Base-by-base conservation (phyloP, 371 early-diverging fungal species). In the Rhizopus arrhizus region DNA sequence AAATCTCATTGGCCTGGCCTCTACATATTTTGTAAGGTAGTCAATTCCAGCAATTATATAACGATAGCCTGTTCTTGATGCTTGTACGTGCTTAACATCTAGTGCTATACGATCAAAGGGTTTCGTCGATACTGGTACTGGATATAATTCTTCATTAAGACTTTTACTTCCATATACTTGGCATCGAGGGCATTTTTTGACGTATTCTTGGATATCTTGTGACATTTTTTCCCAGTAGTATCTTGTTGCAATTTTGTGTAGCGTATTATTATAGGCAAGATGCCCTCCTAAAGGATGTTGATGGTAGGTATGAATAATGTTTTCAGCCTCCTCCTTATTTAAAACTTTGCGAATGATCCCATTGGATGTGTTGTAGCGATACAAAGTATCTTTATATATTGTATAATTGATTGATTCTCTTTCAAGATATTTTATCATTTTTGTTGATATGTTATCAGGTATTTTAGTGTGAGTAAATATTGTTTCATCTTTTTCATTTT, bases 1-100 rank as follows among this genome's bases (percentile, higher is more conserved):
- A 22, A 28, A 47, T 22, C 47, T n/a, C 22, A 28, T 47, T n/a
- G 53, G 15, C 15, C 53, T 10, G 10, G 42, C 56, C 43, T 55
- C 56, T 5, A 43, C 28, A 9, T 33, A 42, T 43, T 55, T 55
- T 1, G 66, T 66, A 0, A 63, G 42, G n/a, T 66, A 66, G 12
- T 66, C 70, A 5, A 66, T 53, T 4, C 64, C 64, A 2, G 66
- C 70, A 11, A 70, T 28, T 2, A 70, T 52, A 41, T 70, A 70
- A 3, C 50, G 49, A 41, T 70, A 53, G 11, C 58, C 62, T 5
- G 13, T 9, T 28, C 54, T 42, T 3, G 56, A 56, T 28, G 33
- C 1, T 16, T 13, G 11, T n/a, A 55, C 56, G 15, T 56, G 56
- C 45, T 56, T 56, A 1, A 56, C 36, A 9, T 56, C 45, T 1